Conservation (phyloP, 177 flowering plant species). For the Vitis hybrid region DNA sequence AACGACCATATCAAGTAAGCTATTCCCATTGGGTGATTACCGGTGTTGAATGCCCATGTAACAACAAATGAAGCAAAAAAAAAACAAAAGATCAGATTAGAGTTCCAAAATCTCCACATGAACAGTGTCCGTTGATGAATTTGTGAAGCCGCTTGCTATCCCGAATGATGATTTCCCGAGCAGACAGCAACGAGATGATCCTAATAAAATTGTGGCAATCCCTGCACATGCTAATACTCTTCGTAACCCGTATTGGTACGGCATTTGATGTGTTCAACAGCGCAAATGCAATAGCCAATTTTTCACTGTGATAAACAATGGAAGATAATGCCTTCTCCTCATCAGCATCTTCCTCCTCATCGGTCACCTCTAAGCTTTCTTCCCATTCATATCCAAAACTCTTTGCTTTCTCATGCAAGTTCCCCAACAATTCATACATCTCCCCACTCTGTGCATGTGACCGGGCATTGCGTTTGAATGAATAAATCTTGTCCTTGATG, state of each 20-base stretch:
- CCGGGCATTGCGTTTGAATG: constrained; percentile 48
- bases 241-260: constrained; percentile 52
- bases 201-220: constrained; percentile 70
- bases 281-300: constrained; percentile 70
- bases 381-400: constrained; percentile 40
- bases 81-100: constrained; percentile 13
- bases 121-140: constrained; percentile 62
- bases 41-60: neutral
- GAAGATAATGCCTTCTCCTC: constrained; percentile 22
- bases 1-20: no score
- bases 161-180: constrained; percentile 58
- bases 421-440: constrained; percentile 35
- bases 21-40: no score
- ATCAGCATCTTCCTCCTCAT: constrained; percentile 55
- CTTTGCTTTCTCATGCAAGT: constrained; percentile 50
- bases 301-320: constrained; percentile 64
- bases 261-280: constrained; percentile 42
- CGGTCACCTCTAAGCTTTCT: constrained; percentile 31
- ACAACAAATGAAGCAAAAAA: neutral
- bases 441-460: constrained; percentile 27
- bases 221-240: constrained; percentile 63
- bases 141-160: constrained; percentile 76
- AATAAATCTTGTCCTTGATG: constrained; percentile 56
- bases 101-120: constrained; percentile 63
- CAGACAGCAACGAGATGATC: constrained; percentile 44